Evolutionary conservation across 495 filamentous ascomycete genomes (phyloP).

Genomic region (Tuber brumale): DNA sequence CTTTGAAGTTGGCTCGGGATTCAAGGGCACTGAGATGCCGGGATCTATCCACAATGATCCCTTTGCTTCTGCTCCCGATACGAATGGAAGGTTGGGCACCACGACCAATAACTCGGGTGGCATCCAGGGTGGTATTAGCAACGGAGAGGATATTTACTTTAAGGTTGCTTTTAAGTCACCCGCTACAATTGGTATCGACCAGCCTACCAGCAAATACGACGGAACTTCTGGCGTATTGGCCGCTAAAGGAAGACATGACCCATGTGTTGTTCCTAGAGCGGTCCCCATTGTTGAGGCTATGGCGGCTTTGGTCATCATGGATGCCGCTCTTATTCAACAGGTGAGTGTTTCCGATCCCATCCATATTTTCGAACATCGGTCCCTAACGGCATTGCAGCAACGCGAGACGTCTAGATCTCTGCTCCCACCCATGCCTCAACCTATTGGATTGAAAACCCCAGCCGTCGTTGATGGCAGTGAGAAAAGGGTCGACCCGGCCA

Average conservation of each 20-base stretch:
- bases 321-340: slow-evolving; percentile 83
- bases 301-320: slow-evolving; percentile 85
- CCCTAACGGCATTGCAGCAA: slow-evolving; percentile 15
- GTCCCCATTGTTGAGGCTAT: slow-evolving; percentile 96
- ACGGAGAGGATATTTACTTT: slow-evolving; percentile 93
- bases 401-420: slow-evolving; percentile 49
- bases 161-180: slow-evolving; percentile 91
- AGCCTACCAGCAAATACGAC: slow-evolving; percentile 75
- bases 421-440: slow-evolving; percentile 49
- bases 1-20: slow-evolving; percentile 94
- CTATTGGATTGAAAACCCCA: slow-evolving; percentile 24
- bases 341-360: slow-evolving; percentile 42
- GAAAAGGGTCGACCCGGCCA: slow-evolving; percentile 13
- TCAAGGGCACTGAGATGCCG: slow-evolving; percentile 77
- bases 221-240: slow-evolving; percentile 69
- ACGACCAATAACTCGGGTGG: slow-evolving; percentile 95
- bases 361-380: not conserved
- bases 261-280: slow-evolving; percentile 88
- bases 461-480: slow-evolving; percentile 20
- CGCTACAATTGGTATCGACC: slow-evolving; percentile 89
- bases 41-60: slow-evolving; percentile 92
- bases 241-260: slow-evolving; percentile 93
- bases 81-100: slow-evolving; percentile 59
- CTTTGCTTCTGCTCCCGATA: slow-evolving; percentile 58
- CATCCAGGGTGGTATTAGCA: slow-evolving; percentile 93